These are phyloP conservation scores for Solanum verrucosum DNA, from an alignment of 257 asterid genomes.

Conservation along the genomic window DNA sequence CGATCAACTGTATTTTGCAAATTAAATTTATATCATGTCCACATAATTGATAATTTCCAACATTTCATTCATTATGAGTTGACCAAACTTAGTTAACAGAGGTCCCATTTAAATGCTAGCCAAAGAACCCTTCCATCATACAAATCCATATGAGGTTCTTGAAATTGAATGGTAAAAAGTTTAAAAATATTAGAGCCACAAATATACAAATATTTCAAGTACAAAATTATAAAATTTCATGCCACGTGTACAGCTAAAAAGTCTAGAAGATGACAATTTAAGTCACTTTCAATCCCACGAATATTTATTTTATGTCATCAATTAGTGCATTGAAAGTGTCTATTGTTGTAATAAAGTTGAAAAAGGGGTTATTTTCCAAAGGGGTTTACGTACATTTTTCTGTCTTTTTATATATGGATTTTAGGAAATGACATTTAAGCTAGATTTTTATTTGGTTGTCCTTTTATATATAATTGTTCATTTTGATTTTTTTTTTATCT, in stretches of 20 bases:
- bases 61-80: slow-evolving; percentile 1
- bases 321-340: background rate
- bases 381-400: background rate
- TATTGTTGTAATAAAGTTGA: background rate
- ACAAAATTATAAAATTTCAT: background rate
- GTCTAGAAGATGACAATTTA: background rate
- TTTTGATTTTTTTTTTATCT: background rate
- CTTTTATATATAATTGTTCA: background rate
- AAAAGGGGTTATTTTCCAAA: background rate
- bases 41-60: background rate
- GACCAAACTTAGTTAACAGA: slow-evolving; percentile 2
- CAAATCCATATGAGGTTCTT: background rate
- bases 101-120: background rate
- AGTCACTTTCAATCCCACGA: background rate
- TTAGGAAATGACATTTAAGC: background rate
- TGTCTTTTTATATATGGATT: background rate
- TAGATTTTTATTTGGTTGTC: background rate
- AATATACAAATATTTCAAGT: background rate
- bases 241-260: slow-evolving; percentile 8
- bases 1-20: background rate
- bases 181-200: background rate
- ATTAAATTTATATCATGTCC: background rate
- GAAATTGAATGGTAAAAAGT: background rate
- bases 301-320: background rate
- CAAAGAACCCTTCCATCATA: background rate